Evolutionary conservation across 345 rosid genomes (phyloP), one percentile per base, ranked within the genome.

Genomic region (Aethionema arabicum): DNA sequence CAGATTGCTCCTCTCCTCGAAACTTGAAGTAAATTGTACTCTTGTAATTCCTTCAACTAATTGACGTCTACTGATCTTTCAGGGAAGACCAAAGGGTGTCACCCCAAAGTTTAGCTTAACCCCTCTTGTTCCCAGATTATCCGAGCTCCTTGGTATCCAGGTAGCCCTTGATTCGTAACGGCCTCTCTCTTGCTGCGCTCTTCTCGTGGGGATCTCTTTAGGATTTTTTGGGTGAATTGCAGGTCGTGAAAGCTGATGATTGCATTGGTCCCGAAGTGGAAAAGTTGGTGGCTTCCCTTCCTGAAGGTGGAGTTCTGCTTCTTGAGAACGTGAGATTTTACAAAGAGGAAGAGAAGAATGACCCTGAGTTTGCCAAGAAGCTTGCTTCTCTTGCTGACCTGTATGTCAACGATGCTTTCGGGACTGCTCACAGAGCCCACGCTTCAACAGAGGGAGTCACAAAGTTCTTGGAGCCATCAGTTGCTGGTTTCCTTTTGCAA

Each of bases 81-180:
- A 89, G 96, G 98, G 98, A 40, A 88, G 98, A 27, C 98, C 98
- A 11, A 91, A 91, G 82, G 98, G 98, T 70, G 91, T 86, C 14
- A 88, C 95, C 7, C 95, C 98, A 12, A 91, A 91, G 72, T 91
- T 82, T 78, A 91, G 98, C 69, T 82, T 91, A 84, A 79, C 87
- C 80, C 98, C 98, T 75, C 90, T 91, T 55, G 96, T 84, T 43
- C 96, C 91, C 6, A 84, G 98, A 61, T 69, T 91, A 15, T 87
- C 96, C 52, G 91, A 88, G 75, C 91, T 86, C 52, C 96, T 91
- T 63, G 98, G 88, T 38, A 64, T 84, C 5, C 78, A 88, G 93
- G 91, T 89, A 52, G 52, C 60, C 56, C 11, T 38, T 38, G 51
- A 15, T 39, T 41, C 58, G 47, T 31, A 11, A 13, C 33, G 32